Evolutionary conservation across 306 rosid species (phyloP).

Genomic region (Cucumis sativus): DNA sequence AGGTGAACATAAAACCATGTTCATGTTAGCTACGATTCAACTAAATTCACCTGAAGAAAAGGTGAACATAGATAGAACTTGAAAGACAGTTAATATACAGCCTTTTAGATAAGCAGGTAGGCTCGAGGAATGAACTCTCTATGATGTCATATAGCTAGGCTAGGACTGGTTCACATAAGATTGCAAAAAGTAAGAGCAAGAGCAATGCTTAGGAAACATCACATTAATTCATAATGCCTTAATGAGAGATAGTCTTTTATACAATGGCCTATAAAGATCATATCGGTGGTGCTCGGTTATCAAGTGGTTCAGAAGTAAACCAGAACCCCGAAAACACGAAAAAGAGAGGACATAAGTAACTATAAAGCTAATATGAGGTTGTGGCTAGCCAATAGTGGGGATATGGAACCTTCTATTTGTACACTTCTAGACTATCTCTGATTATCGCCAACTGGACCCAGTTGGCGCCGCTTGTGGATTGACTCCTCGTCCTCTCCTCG

Average conservation of each 20-base stretch:
- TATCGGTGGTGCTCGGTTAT: not conserved
- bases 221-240: not conserved
- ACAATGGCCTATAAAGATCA: not conserved
- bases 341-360: not conserved
- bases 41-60: too few relatives aligned
- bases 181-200: not conserved
- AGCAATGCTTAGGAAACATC: not conserved
- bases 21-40: too few relatives aligned
- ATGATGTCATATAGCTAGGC: not conserved
- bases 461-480: conserved; percentile 66
- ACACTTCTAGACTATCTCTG: not conserved
- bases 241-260: not conserved
- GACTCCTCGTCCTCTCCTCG: conserved; percentile 42
- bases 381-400: not conserved
- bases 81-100: too few relatives aligned
- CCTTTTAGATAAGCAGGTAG: too few relatives aligned
- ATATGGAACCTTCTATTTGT: not conserved
- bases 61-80: too few relatives aligned
- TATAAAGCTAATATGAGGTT: not conserved
- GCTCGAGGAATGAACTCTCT: too few relatives aligned
- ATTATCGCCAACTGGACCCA: conserved; percentile 39
- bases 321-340: not conserved
- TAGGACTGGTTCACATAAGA: not conserved
- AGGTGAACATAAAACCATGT: too few relatives aligned
- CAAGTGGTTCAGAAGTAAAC: not conserved